Conservation (phyloP, 371 early-diverging fungal species). For the Rhizopus delemar region DNA sequence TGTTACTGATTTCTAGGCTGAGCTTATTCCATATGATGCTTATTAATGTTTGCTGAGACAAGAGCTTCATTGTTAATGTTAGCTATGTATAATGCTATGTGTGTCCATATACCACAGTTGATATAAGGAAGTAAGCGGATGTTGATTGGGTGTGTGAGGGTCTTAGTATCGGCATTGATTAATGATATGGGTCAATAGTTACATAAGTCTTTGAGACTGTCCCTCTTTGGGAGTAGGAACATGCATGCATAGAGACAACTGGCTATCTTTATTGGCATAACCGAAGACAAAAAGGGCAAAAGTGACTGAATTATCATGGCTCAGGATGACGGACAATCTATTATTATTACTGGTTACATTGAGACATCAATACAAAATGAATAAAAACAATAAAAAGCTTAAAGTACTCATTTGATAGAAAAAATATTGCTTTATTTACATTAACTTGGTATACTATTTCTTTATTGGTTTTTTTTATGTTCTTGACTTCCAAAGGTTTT, state of each 20-base stretch:
- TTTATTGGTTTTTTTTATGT: slow-evolving; percentile 12
- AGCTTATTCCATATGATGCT: slow-evolving; percentile 1
- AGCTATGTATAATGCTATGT: slow-evolving; percentile 1
- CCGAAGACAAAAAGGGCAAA: slow-evolving; percentile 11
- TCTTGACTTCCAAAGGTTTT: slow-evolving; percentile 12
- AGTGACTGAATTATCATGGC: slow-evolving; percentile 6
- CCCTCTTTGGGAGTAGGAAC: slow-evolving; percentile 8
- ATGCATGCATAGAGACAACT: slow-evolving; percentile 7
- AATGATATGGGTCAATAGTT: slow-evolving; percentile 1
- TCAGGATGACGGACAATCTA: slow-evolving; percentile 2
- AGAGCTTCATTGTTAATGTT: slow-evolving; percentile 6
- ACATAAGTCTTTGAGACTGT: slow-evolving; percentile 1
- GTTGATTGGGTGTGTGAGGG: slow-evolving; percentile 3
- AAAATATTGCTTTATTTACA: slow-evolving; percentile 15
- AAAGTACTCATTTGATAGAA: slow-evolving; percentile 10
- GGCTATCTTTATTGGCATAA: slow-evolving; percentile 5
- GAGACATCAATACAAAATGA: neutral
- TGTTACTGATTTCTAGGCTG: slow-evolving; percentile 3
- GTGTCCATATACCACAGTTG: slow-evolving; percentile 1
- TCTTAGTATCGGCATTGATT: slow-evolving; percentile 1
- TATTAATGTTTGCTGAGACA: neutral
- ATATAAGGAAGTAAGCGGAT: slow-evolving; percentile 2
- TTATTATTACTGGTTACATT: slow-evolving; percentile 7
- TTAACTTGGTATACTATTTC: slow-evolving; percentile 8
- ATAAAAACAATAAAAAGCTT: slow-evolving; percentile 3